Conservation (phyloP, 495 filamentous ascomycete genomes). For the Hamigera avellanea region DNA sequence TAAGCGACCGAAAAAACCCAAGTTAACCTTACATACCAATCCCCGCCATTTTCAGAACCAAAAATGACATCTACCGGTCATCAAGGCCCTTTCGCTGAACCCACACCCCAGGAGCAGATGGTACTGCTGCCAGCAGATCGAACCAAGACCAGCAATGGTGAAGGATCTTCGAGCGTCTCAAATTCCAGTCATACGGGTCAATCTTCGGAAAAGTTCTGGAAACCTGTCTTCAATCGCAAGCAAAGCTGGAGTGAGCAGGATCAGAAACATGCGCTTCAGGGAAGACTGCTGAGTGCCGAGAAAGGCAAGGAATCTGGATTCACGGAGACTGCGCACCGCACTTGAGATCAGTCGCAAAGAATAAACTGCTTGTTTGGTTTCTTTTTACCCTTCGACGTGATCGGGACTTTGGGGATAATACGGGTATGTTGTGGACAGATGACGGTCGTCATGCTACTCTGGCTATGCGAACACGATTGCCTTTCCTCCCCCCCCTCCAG, state of each 20-base stretch:
- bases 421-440: too few species aligned
- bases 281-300: conserved; percentile 15
- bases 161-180: conserved; percentile 7
- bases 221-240: conserved; percentile 14
- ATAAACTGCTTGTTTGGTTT: too few species aligned
- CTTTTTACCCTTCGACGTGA: too few species aligned
- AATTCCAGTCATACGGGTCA: conserved; percentile 5
- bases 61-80: conserved; percentile 2
- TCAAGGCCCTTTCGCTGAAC: conserved; percentile 3
- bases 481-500: too few species aligned
- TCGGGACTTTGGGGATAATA: too few species aligned
- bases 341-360: not conserved
- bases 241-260: conserved; percentile 29
- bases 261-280: conserved; percentile 22
- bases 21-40: conserved; percentile 4
- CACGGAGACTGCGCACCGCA: conserved; percentile 8
- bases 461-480: too few species aligned
- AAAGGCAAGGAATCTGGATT: conserved; percentile 19
- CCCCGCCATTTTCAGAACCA: too few species aligned
- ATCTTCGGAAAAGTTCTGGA: conserved; percentile 11
- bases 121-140: not conserved
- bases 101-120: conserved; percentile 1
- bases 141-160: not conserved
- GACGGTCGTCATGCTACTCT: too few species aligned
- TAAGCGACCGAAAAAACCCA: too few species aligned